phyloP scores from a whole-genome alignment of 2,329 filamentous ascomycete species.

The Parascedosporium putredinis region DNA sequence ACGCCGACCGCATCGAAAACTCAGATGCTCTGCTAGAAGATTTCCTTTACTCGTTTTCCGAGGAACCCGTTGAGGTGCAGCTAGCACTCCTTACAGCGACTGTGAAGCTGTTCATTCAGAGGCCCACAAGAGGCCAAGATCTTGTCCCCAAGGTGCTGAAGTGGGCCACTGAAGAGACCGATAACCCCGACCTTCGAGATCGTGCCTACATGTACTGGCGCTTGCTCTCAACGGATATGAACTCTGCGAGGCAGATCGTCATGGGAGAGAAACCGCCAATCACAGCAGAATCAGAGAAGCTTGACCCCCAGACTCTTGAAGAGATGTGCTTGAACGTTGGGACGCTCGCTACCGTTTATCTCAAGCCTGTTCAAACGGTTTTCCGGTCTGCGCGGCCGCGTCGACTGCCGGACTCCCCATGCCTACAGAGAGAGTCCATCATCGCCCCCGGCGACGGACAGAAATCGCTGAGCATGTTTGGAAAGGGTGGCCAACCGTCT shows the following conservation, averaged over 20 bases:
- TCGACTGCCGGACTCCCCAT: slow-evolving; percentile 70
- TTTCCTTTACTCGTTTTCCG: slow-evolving; percentile 85
- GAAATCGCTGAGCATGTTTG: slow-evolving; percentile 51
- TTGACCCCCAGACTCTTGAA: slow-evolving; percentile 83
- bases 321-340: slow-evolving; percentile 97
- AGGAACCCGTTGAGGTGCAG: slow-evolving; percentile 93
- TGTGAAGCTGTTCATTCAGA: slow-evolving; percentile 94
- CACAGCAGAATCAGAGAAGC: slow-evolving; percentile 87
- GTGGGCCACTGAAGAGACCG: slow-evolving; percentile 98
- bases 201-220: slow-evolving; percentile 99
- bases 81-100: slow-evolving; percentile 89
- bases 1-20: slow-evolving; percentile 95
- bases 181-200: slow-evolving; percentile 93
- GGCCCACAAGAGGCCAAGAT: slow-evolving; percentile 87
- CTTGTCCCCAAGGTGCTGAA: slow-evolving; percentile 91
- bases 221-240: slow-evolving; percentile 82
- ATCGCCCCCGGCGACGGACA: slow-evolving; percentile 42
- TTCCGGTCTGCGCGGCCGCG: slow-evolving; percentile 81
- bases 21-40: slow-evolving; percentile 89
- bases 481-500: slow-evolving; percentile 34
- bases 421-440: slow-evolving; percentile 64
- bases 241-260: slow-evolving; percentile 74
- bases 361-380: slow-evolving; percentile 95
- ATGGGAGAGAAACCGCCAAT: slow-evolving; percentile 98
- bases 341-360: slow-evolving; percentile 90